Base-by-base conservation (phyloP, 2,329 filamentous ascomycete genomes). In the Arthrobotrys entomopaga region DNA sequence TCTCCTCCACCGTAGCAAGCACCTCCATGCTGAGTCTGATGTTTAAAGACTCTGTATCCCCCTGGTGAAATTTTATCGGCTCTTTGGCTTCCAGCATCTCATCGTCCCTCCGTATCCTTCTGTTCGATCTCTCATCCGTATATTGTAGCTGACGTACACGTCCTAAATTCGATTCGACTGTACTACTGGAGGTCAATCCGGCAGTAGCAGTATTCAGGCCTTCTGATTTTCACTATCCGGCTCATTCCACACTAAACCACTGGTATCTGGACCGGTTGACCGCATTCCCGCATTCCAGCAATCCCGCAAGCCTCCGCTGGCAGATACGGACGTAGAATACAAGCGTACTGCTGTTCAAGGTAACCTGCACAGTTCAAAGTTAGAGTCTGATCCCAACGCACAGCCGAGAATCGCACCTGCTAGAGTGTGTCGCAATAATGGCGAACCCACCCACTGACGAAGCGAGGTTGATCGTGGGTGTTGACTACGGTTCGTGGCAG, bases 391-490 rank as follows among this genome's bases (percentile, higher is more conserved):
- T 8, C 46, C 46, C 46, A 50, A 50, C 46, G 29, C 29, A 53
- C 54, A 71, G 52, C 58, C 57, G 46, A 58, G 60, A 50, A 65
- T 65, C 59, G 67, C 67, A 59, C 22, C 34, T 60, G 60, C 60
- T 72, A 65, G 60, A 49, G n/a, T 8, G 26, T 29, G 22, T 20
- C 20, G 15, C 20, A 56, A 43, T 26, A 24, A 64, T 64, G 65
- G 58, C 65, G 58, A 42, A 11, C 16, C 8, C 54, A 52, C 49
- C 70, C 3, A 5, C 52, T 24, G 59, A 69, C 15, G 71, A 75
- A 59, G 59, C 64, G 53, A 75, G 71, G 54, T 69, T 75, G 58
- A 60, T 75, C 40, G 64, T 75, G 8, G 71, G 71, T 48, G 71
- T 75, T 13, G 71, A 75, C 52, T 75, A 75, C 38, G 69, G 69